Percentiles rank a stretch among this genome's conserved stretches.
Conservation (phyloP, 495 filamentous ascomycete genomes). For the Aspergillus avenaceus region DNA sequence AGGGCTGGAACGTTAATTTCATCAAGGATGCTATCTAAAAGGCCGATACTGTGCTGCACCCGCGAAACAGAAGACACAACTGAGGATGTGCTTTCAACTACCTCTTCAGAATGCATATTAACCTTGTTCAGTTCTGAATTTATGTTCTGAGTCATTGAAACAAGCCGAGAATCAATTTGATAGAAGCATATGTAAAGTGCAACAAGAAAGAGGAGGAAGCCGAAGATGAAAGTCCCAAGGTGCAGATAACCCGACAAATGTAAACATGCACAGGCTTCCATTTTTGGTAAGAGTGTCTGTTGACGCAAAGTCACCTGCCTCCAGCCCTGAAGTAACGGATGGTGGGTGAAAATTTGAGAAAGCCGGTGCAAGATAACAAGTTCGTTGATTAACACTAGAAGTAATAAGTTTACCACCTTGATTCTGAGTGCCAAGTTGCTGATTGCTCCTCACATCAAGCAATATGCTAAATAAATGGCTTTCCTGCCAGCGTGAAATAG, state of each 20-base stretch:
- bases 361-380: too few species aligned
- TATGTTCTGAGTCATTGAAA: neutral
- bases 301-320: too few species aligned
- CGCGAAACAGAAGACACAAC: neutral
- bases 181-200: neutral
- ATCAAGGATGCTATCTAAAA: slow-evolving; percentile 11
- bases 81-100: neutral
- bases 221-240: neutral
- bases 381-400: too few species aligned
- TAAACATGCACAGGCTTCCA: slow-evolving; percentile 6
- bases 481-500: too few species aligned
- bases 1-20: slow-evolving; percentile 9
- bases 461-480: too few species aligned
- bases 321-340: too few species aligned
- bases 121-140: neutral
- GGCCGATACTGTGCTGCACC: neutral
- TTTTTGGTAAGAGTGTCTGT: slow-evolving; percentile 5
- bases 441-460: too few species aligned
- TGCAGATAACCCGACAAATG: neutral
- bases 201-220: neutral
- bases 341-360: too few species aligned
- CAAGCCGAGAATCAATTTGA: neutral
- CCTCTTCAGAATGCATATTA: neutral
- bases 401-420: too few species aligned
- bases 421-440: too few species aligned